Conservation (phyloP, 192 early-diverging fungal species). For the Chytriomyces hyalinus region DNA sequence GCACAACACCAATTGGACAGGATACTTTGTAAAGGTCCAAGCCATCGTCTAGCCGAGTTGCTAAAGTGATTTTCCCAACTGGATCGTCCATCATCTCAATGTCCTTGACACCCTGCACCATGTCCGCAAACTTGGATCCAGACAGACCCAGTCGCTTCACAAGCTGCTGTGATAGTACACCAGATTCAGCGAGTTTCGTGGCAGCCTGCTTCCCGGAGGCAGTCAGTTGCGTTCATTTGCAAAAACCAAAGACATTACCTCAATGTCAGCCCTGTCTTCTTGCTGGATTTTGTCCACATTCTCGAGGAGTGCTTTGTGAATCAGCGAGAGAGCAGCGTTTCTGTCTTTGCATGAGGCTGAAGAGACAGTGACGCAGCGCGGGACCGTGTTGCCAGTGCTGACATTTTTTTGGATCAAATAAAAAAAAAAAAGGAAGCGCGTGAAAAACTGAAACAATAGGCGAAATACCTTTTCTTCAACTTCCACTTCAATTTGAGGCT, state of each 20-base stretch:
- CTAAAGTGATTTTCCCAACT: conserved; percentile 52
- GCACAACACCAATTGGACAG: conserved; percentile 92
- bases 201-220: conserved; percentile 53
- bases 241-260: conserved; percentile 48
- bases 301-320: conserved; percentile 70
- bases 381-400: conserved; percentile 13
- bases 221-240: neutral
- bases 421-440: no score
- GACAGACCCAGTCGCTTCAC: conserved; percentile 88
- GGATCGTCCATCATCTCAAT: conserved; percentile 87
- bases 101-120: conserved; percentile 89
- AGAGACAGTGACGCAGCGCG: conserved; percentile 40
- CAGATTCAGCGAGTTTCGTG: conserved; percentile 69
- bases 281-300: conserved; percentile 65
- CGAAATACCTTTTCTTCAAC: no score
- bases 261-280: conserved; percentile 81
- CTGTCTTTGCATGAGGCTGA: conserved; percentile 64
- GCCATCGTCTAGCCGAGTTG: conserved; percentile 72
- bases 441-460: no score
- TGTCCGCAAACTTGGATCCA: conserved; percentile 82
- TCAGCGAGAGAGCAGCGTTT: conserved; percentile 74
- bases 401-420: neutral
- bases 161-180: conserved; percentile 74
- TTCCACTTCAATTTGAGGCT: no score
- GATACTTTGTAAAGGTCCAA: conserved; percentile 90